These are phyloP conservation scores for Brachypodium distachyon DNA, from an alignment of 202 grass and related monocot genomes.

Conservation along the genomic window DNA sequence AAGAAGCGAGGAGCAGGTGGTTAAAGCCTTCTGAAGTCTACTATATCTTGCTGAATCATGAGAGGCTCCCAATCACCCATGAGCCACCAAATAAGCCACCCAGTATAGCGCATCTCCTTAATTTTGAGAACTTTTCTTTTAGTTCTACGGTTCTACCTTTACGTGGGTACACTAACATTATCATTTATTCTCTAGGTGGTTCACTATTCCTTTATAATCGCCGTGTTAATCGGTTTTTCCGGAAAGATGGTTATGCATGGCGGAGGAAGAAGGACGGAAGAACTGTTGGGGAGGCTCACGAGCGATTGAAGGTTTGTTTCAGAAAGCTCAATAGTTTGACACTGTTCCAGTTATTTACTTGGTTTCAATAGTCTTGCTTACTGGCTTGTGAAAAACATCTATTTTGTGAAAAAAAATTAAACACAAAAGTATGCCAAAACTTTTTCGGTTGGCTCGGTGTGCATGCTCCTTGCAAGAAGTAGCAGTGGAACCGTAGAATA, in stretches of 20 bases:
- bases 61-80: slow-evolving; percentile 52
- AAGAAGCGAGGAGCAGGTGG: slow-evolving; percentile 76
- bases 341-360: not conserved
- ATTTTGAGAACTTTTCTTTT: not conserved
- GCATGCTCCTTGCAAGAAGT: not conserved
- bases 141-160: not conserved
- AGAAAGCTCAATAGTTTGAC: slow-evolving; percentile 4
- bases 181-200: slow-evolving; percentile 52
- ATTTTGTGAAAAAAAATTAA: not conserved
- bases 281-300: slow-evolving; percentile 89
- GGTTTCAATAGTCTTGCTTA: not conserved
- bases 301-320: slow-evolving; percentile 71
- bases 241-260: slow-evolving; percentile 88
- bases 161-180: not conserved
- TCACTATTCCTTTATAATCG: slow-evolving; percentile 94
- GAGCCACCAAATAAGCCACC: slow-evolving; percentile 62
- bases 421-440: not conserved
- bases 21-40: slow-evolving; percentile 89
- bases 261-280: slow-evolving; percentile 89
- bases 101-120: slow-evolving; percentile 40
- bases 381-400: not conserved
- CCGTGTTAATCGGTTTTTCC: slow-evolving; percentile 89
- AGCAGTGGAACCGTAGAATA: not conserved
- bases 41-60: slow-evolving; percentile 79
- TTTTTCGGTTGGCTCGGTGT: not conserved